phyloP scores from a whole-genome alignment of 306 rosid species.

The Malus sylvestris region DNA sequence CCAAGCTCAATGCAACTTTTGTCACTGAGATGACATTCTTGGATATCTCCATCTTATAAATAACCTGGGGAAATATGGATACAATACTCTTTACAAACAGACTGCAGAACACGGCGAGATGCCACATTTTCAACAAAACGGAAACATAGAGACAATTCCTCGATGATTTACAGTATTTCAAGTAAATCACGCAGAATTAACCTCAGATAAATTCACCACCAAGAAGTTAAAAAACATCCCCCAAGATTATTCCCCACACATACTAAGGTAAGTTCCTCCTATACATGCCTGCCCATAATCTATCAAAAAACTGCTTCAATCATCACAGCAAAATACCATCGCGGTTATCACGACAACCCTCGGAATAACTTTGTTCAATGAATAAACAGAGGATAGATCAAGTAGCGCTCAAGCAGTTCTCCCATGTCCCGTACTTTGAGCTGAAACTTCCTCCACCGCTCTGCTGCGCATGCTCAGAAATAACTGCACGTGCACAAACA shows the following conservation, averaged over 20 bases:
- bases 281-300: background rate
- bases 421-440: slow-evolving; percentile 85
- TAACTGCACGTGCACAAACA: slow-evolving; percentile 59
- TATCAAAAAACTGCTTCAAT: background rate
- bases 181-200: background rate
- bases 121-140: background rate
- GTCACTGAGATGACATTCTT: background rate
- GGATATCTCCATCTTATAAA: background rate
- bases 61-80: background rate
- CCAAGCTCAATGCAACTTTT: no score
- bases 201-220: background rate
- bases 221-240: background rate
- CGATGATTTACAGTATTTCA: background rate
- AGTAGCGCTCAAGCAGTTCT: slow-evolving; percentile 52
- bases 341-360: background rate
- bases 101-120: background rate
- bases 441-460: slow-evolving; percentile 94
- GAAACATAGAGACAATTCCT: no score
- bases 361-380: background rate
- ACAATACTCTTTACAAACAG: background rate
- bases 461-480: slow-evolving; percentile 76
- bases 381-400: slow-evolving; percentile 7
- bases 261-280: background rate
- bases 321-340: background rate
- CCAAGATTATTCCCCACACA: background rate